Conservation (phyloP, 2,329 filamentous ascomycete genomes). For the Cercospora janseana region DNA sequence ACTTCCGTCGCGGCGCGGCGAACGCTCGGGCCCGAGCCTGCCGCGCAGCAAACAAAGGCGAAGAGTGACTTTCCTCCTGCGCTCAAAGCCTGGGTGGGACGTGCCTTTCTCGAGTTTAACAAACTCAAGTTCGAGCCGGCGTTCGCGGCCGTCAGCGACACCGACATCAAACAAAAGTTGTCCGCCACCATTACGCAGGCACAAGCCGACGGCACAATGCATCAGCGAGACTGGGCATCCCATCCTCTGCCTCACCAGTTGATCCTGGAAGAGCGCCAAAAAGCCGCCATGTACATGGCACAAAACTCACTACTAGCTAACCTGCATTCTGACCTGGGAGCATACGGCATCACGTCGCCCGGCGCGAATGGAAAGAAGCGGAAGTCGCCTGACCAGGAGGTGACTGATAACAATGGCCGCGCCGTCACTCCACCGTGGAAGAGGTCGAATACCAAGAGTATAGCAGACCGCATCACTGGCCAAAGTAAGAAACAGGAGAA, state of each 20-base stretch:
- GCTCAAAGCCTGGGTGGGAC: constrained; percentile 85
- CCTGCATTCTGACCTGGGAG: constrained; percentile 20
- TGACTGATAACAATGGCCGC: constrained; percentile 52
- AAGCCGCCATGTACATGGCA: constrained; percentile 40
- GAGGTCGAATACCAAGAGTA: constrained; percentile 58
- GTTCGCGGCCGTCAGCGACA: constrained; percentile 43
- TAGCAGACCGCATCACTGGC: constrained; percentile 76
- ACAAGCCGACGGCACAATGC: constrained; percentile 67
- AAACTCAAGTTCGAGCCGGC: constrained; percentile 46
- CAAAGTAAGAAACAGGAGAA: constrained; percentile 50
- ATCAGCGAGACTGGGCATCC: constrained; percentile 75
- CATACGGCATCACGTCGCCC: constrained; percentile 20
- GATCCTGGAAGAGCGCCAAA: constrained; percentile 66
- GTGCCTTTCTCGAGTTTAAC: constrained; percentile 71
- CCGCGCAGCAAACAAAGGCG: constrained; percentile 20
- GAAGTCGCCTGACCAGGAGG: constrained; percentile 68
- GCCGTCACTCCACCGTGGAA: constrained; percentile 67
- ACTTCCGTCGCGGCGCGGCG: constrained; percentile 48
- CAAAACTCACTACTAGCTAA: constrained; percentile 33
- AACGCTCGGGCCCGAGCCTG: constrained; percentile 34
- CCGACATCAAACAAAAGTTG: constrained; percentile 79
- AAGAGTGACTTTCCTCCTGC: constrained; percentile 68
- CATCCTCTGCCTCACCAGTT: constrained; percentile 83
- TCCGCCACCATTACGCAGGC: constrained; percentile 82
- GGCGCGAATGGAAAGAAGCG: constrained; percentile 65